A percentile compares a stretch with the other conserved stretches of the same genome.
Conservation (phyloP, 129 eudicot genomes). For the Sambucus nigra region DNA sequence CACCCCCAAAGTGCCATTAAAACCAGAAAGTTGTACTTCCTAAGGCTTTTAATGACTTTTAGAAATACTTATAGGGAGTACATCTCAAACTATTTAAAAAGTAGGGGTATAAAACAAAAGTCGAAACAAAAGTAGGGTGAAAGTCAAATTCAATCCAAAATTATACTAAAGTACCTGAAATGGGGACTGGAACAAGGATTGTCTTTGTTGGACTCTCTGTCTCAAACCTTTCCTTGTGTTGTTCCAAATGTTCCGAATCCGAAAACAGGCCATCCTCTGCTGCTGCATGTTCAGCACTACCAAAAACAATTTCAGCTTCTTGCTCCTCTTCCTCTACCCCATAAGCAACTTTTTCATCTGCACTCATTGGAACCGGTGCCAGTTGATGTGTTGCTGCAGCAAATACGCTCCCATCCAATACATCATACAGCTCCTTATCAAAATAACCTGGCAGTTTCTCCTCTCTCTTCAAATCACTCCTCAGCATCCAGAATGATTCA, state of each 20-base stretch:
- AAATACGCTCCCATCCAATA: constrained; percentile 41
- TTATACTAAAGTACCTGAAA: constrained; percentile 38
- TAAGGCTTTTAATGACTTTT: background rate
- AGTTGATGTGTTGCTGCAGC: constrained; percentile 28
- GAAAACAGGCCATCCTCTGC: constrained; percentile 40
- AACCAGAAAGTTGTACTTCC: background rate
- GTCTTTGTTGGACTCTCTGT: constrained; percentile 12
- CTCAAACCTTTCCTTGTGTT: constrained; percentile 16
- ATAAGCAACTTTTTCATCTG: constrained; percentile 26
- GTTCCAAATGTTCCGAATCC: constrained; percentile 27
- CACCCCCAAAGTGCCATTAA: too few relatives aligned
- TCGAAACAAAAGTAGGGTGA: too few relatives aligned
- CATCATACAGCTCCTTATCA: constrained; percentile 59
- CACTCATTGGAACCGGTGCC: constrained; percentile 37
- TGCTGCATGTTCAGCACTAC: constrained; percentile 31
- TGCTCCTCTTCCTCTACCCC: constrained; percentile 23
- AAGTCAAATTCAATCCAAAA: too few relatives aligned
- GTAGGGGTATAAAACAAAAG: too few relatives aligned
- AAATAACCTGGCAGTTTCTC: constrained; percentile 65
- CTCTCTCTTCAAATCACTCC: constrained; percentile 59
- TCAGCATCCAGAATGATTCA: constrained; percentile 70
- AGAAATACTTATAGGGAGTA: background rate
- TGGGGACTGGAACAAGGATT: constrained; percentile 48
- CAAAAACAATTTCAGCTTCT: constrained; percentile 24
- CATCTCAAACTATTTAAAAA: too few relatives aligned